Conservation (phyloP, 2,329 filamentous ascomycete genomes). For the Venturia carpophila region DNA sequence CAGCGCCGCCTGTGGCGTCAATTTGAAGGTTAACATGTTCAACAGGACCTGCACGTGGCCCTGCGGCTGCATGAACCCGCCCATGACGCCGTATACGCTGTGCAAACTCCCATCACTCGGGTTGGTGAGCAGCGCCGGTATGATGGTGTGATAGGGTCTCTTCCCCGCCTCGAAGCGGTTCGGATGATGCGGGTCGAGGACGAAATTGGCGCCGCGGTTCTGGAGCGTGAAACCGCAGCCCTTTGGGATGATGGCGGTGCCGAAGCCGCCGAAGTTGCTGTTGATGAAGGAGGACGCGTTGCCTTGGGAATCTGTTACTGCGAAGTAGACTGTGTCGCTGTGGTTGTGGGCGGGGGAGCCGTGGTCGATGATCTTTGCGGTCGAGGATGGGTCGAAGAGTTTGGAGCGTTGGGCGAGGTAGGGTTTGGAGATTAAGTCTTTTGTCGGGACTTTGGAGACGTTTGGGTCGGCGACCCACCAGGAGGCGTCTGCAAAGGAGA, state of each 20-base stretch:
- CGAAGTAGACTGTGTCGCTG: slow-evolving; percentile 93
- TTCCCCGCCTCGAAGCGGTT: slow-evolving; percentile 76
- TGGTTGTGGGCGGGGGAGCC: slow-evolving; percentile 79
- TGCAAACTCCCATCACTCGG: slow-evolving; percentile 64
- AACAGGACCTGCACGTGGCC: slow-evolving; percentile 89
- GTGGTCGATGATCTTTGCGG: slow-evolving; percentile 46
- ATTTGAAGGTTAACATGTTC: slow-evolving; percentile 75
- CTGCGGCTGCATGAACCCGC: slow-evolving; percentile 96
- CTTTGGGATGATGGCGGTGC: slow-evolving; percentile 73
- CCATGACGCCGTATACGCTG: slow-evolving; percentile 92
- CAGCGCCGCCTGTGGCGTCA: slow-evolving; percentile 78
- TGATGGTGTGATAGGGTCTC: slow-evolving; percentile 95
- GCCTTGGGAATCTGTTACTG: slow-evolving; percentile 68
- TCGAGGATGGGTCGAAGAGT: slow-evolving; percentile 51
- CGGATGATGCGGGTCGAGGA: slow-evolving; percentile 61
- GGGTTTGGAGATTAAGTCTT: slow-evolving; percentile 58
- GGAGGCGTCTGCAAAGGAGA: slow-evolving; percentile 79
- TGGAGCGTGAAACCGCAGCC: slow-evolving; percentile 91
- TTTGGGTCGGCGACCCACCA: slow-evolving; percentile 89
- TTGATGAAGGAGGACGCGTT: slow-evolving; percentile 97
- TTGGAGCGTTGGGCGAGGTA: slow-evolving; percentile 67
- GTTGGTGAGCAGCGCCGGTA: slow-evolving; percentile 84
- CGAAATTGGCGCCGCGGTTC: slow-evolving; percentile 86
- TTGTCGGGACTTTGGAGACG: slow-evolving; percentile 59
- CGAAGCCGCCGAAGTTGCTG: slow-evolving; percentile 85